Evolutionary conservation across 805 yeast species (phyloP).

Genomic region (Lipomyces lipofer): DNA sequence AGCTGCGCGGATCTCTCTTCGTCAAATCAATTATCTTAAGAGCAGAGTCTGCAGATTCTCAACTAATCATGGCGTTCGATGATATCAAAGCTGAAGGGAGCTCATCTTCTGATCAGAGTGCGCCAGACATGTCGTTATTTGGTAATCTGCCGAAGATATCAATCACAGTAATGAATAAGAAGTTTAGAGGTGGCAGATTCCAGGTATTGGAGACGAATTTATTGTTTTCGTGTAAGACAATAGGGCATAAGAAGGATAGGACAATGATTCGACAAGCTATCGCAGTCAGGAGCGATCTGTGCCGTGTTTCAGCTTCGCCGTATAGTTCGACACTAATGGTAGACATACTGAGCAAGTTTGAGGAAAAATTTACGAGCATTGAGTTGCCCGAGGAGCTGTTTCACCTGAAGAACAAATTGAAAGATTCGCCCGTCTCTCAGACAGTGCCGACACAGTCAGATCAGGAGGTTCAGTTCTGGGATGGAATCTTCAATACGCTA

Average conservation of each 20-base stretch:
- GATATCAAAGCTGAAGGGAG: slow-evolving; percentile 21
- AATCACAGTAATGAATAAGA: slow-evolving; percentile 8
- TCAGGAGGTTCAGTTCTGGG: slow-evolving; percentile 7
- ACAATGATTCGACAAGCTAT: slow-evolving; percentile 9
- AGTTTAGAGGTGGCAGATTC: slow-evolving; percentile 16
- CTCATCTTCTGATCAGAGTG: background rate
- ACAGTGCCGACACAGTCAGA: background rate
- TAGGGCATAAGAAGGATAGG: background rate
- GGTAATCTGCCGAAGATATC: slow-evolving; percentile 16
- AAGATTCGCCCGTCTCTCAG: background rate
- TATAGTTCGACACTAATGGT: slow-evolving; percentile 25
- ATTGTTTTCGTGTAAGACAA: slow-evolving; percentile 16
- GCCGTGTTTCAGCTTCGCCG: slow-evolving; percentile 18
- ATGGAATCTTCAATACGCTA: slow-evolving; percentile 12
- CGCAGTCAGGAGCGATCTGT: slow-evolving; percentile 11
- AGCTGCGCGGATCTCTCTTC: slow-evolving; percentile 12
- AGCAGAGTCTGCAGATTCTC: slow-evolving; percentile 16
- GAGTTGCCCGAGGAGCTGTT: slow-evolving; percentile 23
- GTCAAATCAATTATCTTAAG: slow-evolving; percentile 14
- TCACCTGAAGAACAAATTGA: slow-evolving; percentile 8
- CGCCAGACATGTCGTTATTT: background rate
- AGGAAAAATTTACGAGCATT: slow-evolving; percentile 19
- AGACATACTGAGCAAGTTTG: slow-evolving; percentile 23
- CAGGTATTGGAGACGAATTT: slow-evolving; percentile 18
- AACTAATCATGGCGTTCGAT: slow-evolving; percentile 12